phyloP scores from a whole-genome alignment of 495 filamentous ascomycete species.

The Lophium mytilinum region DNA sequence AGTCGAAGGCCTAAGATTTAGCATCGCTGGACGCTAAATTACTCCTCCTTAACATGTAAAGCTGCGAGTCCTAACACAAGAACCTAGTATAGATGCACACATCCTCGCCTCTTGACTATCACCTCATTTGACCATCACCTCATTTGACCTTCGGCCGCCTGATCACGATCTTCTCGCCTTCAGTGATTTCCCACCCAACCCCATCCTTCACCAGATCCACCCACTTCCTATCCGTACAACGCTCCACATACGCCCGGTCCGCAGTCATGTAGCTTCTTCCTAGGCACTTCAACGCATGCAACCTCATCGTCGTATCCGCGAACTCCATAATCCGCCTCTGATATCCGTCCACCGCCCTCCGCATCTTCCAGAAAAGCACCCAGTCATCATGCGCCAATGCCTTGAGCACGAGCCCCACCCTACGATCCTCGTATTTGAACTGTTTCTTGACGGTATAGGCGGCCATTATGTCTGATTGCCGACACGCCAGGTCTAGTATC shows the following conservation, averaged over 20 bases:
- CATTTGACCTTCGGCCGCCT: constrained; percentile 47
- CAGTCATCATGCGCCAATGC: constrained; percentile 77
- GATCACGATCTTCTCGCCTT: constrained; percentile 55
- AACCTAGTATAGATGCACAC: no score
- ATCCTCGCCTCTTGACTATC: no score
- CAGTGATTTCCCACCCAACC: constrained; percentile 73
- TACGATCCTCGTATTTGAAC: constrained; percentile 50
- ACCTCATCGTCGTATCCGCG: constrained; percentile 60
- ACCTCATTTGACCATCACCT: constrained; percentile 24
- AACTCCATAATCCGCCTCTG: constrained; percentile 69
- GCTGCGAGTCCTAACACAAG: no score
- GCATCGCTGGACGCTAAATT: no score
- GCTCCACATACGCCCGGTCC: constrained; percentile 56
- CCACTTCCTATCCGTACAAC: constrained; percentile 56
- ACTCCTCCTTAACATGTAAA: no score
- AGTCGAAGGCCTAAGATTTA: no score
- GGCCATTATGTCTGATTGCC: constrained; percentile 62
- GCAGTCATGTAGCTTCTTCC: constrained; percentile 72
- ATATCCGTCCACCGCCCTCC: constrained; percentile 66
- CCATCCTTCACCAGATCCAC: constrained; percentile 56
- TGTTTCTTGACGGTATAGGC: constrained; percentile 57
- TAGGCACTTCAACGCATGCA: constrained; percentile 72
- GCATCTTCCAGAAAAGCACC: constrained; percentile 64
- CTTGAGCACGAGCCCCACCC: constrained; percentile 57
- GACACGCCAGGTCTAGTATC: constrained; percentile 81